Percentiles rank a stretch among this genome's conserved stretches.
phyloP scores from a whole-genome alignment of 1,284 basidiomycete species.

The Coriolopsis trogii region DNA sequence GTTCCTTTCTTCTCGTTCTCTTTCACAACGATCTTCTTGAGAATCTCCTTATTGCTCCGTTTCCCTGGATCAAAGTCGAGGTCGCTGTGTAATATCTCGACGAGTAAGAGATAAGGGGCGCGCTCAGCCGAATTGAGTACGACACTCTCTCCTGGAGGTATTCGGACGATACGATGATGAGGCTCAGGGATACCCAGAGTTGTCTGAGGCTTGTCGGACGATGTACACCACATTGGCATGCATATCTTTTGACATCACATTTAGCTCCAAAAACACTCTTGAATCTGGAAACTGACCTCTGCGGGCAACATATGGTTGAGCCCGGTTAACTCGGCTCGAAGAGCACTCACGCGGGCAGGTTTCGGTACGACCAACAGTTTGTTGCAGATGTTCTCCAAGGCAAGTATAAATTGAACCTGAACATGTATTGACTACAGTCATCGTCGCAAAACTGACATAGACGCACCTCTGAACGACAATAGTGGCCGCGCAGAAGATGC shows the following conservation, averaged over 20 bases:
- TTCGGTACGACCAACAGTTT: constrained; percentile 91
- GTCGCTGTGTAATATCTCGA: constrained; percentile 92
- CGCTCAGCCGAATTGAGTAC: constrained; percentile 98
- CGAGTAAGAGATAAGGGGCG: constrained; percentile 91
- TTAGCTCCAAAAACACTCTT: constrained; percentile 9
- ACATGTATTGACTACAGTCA: constrained; percentile 3
- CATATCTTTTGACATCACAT: constrained; percentile 64
- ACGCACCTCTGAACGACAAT: constrained; percentile 87
- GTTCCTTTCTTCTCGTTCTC: constrained; percentile 62
- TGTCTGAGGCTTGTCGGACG: constrained; percentile 57
- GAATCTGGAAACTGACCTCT: constrained; percentile 59
- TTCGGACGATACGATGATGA: constrained; percentile 95
- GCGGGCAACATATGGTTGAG: constrained; percentile 96
- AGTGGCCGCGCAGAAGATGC: constrained; percentile 84
- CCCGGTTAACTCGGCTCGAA: constrained; percentile 94
- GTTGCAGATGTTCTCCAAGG: constrained; percentile 93
- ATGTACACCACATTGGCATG: constrained; percentile 95
- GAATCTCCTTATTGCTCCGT: constrained; percentile 82
- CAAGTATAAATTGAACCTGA: constrained; percentile 84
- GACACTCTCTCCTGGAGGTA: constrained; percentile 97
- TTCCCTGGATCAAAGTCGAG: constrained; percentile 92
- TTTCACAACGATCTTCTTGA: constrained; percentile 83
- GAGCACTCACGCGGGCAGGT: constrained; percentile 91
- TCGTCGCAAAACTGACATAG: constrained; percentile 15
- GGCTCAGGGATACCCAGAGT: constrained; percentile 52